Evolutionary conservation across 805 yeast genomes (phyloP).

Genomic region (Cyberlindnera mississippiensis): DNA sequence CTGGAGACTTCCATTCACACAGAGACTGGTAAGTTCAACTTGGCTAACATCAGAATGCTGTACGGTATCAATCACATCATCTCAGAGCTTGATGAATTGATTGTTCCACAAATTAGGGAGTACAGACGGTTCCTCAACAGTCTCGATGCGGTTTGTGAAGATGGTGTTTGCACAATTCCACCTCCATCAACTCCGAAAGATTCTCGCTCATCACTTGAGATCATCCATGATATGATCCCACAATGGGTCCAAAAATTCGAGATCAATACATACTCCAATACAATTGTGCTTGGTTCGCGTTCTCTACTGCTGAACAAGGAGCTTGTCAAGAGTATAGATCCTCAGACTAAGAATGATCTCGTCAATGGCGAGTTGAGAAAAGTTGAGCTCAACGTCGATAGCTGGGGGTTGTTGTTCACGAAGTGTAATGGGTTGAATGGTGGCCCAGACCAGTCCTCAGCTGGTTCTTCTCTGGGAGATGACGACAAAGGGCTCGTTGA

Average conservation of each 20-base stretch:
- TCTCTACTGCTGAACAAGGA: constrained; percentile 41
- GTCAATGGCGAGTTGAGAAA: constrained; percentile 37
- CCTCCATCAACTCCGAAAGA: constrained; percentile 2
- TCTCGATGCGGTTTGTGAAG: not conserved
- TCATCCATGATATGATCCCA: constrained; percentile 23
- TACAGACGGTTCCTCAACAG: constrained; percentile 12
- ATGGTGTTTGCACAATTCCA: too few species aligned
- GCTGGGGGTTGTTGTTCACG: constrained; percentile 4
- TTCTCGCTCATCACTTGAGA: constrained; percentile 7
- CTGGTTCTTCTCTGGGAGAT: constrained; percentile 32
- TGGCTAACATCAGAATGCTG: constrained; percentile 28
- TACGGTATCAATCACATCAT: constrained; percentile 28
- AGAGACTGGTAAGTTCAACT: constrained; percentile 22
- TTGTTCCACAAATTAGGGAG: constrained; percentile 13
- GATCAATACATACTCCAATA: constrained; percentile 16
- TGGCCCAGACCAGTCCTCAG: constrained; percentile 16
- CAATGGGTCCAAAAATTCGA: constrained; percentile 18
- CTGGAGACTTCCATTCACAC: constrained; percentile 5
- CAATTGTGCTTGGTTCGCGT: constrained; percentile 36
- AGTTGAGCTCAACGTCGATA: constrained; percentile 28
- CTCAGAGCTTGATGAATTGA: constrained; percentile 19
- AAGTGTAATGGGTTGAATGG: not conserved
- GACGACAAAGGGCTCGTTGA: constrained; percentile 28
- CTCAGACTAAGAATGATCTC: constrained; percentile 37
- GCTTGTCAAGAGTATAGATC: constrained; percentile 29